Percentiles rank a stretch among this genome's conserved stretches.
These are phyloP conservation scores for Meyerozyma sp. DNA, from an alignment of 1,139 yeast genomes.

Conservation along the genomic window DNA sequence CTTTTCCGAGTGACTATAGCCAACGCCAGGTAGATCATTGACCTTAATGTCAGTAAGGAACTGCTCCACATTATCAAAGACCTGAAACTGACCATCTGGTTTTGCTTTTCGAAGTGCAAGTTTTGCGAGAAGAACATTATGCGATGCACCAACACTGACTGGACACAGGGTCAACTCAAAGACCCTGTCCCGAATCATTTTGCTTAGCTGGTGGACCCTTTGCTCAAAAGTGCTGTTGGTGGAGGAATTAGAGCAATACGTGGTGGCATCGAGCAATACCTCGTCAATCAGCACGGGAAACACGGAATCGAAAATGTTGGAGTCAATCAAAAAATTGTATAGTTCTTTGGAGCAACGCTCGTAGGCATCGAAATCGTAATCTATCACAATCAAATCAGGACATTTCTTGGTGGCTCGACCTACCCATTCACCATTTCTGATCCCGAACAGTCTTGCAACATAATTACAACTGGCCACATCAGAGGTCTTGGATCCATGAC, in stretches of 20 bases:
- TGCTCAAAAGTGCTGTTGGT: constrained; percentile 7
- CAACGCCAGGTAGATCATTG: constrained; percentile 81
- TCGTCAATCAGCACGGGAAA: constrained; percentile 91
- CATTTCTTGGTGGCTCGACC: constrained; percentile 57
- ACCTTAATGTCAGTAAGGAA: constrained; percentile 45
- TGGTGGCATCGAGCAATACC: constrained; percentile 67
- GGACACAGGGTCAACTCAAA: constrained; percentile 50
- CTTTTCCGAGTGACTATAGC: constrained; percentile 46
- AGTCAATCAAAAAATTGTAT: constrained; percentile 48
- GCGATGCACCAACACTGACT: constrained; percentile 74
- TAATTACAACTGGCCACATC: constrained; percentile 95
- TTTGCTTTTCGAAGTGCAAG: constrained; percentile 72
- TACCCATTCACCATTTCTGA: constrained; percentile 89
- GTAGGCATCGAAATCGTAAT: constrained; percentile 72
- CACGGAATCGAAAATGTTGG: constrained; percentile 50
- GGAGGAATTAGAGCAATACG: constrained; percentile 16
- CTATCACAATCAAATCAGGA: constrained; percentile 56
- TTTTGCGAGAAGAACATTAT: constrained; percentile 72
- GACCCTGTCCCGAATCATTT: constrained; percentile 41
- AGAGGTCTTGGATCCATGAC: constrained; percentile 65
- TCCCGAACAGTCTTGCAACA: constrained; percentile 68
- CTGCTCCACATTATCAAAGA: constrained; percentile 22
- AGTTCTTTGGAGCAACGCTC: constrained; percentile 46
- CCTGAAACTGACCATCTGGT: constrained; percentile 60
- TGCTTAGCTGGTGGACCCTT: constrained; percentile 22